These are phyloP conservation scores for Solanum ahanhuiri DNA, from an alignment of 257 asterid species.

Conservation along the genomic window DNA sequence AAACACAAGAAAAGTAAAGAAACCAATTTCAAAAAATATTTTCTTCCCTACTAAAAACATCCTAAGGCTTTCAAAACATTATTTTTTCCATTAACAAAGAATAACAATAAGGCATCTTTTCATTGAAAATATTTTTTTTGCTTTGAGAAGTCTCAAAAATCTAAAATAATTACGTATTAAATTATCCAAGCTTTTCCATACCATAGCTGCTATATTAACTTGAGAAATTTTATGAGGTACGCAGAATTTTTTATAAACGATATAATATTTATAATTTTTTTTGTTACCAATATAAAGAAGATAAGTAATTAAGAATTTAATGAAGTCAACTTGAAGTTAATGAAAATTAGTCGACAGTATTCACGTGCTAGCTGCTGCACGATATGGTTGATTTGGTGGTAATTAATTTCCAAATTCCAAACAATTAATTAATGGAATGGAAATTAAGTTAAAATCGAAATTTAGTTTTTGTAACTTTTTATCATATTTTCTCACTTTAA, in stretches of 20 bases:
- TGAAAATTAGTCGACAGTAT: slow-evolving; percentile 2
- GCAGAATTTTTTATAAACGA: neutral
- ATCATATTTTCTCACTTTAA: neutral
- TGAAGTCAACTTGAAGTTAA: slow-evolving; percentile 30
- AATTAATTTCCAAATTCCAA: neutral
- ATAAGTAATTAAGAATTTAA: slow-evolving; percentile 4
- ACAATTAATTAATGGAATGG: neutral
- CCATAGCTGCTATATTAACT: neutral
- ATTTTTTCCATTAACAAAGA: neutral
- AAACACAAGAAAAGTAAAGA: neutral
- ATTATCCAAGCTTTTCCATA: neutral
- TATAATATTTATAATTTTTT: too few relatives aligned
- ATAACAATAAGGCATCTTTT: neutral
- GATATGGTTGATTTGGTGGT: neutral
- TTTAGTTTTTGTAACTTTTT: neutral
- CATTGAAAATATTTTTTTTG: neutral
- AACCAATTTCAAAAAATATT: neutral
- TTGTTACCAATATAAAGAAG: neutral
- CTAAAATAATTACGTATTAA: neutral
- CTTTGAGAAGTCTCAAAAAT: neutral
- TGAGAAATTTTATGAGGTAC: neutral
- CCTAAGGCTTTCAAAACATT: neutral
- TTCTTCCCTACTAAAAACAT: neutral
- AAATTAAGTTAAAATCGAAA: neutral
- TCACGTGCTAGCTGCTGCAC: slow-evolving; percentile 13